Conservation (phyloP, 345 rosid species). For the Camelina laxa region DNA sequence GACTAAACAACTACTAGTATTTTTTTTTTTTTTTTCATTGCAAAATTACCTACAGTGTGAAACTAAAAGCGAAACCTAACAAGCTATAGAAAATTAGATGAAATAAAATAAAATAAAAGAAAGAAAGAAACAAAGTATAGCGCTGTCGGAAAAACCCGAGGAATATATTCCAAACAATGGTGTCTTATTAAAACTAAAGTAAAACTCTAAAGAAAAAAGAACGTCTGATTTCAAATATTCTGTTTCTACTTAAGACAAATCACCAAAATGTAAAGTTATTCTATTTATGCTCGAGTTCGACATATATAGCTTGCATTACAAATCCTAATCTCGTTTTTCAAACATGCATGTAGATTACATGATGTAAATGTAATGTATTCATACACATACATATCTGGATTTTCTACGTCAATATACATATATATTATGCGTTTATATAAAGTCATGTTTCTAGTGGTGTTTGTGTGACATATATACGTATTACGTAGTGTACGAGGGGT, state of each 20-base stretch:
- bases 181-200: background rate
- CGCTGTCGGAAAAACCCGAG: constrained; percentile 1
- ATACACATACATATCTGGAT: too few species aligned
- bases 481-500: too few species aligned
- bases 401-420: too few species aligned
- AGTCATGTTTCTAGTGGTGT: too few species aligned
- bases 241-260: constrained; percentile 28
- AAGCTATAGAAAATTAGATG: background rate
- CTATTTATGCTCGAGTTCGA: constrained; percentile 17
- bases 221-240: constrained; percentile 35
- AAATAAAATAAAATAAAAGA: background rate
- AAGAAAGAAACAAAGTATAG: constrained; percentile 3
- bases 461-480: too few species aligned
- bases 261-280: constrained; percentile 20
- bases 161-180: constrained; percentile 37
- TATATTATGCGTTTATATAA: too few species aligned
- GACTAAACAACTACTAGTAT: background rate
- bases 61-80: constrained; percentile 28
- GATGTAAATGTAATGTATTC: too few species aligned
- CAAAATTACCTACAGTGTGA: constrained; percentile 1
- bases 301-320: constrained; percentile 27
- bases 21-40: background rate
- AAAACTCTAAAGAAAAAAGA: background rate
- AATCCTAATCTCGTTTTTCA: background rate
- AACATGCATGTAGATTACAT: too few species aligned